Conservation (phyloP, 345 rosid species). For the Acer campestre region DNA sequence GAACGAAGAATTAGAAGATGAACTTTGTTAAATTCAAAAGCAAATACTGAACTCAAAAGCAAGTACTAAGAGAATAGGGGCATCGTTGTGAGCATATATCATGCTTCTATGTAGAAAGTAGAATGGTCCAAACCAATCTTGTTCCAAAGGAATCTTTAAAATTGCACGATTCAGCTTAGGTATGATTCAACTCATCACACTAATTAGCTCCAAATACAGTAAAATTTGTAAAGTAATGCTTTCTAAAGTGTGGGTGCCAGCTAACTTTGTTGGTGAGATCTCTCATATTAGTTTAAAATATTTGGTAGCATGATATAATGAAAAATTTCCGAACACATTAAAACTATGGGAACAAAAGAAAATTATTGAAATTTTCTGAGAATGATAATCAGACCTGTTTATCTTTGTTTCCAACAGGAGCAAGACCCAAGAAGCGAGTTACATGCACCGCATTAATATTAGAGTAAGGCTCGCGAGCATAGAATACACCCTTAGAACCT, state of each 20-base stretch:
- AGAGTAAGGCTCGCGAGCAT: constrained; percentile 84
- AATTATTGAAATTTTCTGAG: neutral
- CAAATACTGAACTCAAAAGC: neutral
- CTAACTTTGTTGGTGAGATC: neutral
- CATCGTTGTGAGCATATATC: neutral
- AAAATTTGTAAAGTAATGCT: neutral
- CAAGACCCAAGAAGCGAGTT: constrained; percentile 94
- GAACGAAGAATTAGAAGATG: constrained; percentile 17
- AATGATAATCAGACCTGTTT: constrained; percentile 62
- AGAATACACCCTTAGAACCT: constrained; percentile 79
- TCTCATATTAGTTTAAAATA: neutral
- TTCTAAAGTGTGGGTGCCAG: neutral
- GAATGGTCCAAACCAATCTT: neutral
- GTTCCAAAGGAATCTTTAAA: neutral
- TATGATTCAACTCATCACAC: neutral
- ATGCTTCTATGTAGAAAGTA: neutral
- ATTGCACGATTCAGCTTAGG: neutral
- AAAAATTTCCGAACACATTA: constrained; percentile 1
- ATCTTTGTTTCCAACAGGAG: constrained; percentile 83
- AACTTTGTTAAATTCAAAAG: neutral
- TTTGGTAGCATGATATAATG: neutral
- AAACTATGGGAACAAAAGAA: neutral
- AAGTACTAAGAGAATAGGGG: neutral
- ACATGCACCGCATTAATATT: constrained; percentile 70
- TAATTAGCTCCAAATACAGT: neutral